Evolutionary conservation across 805 yeast species (phyloP), one percentile per base, ranked within the genome.

Genomic region (Ogataea methanolica): DNA sequence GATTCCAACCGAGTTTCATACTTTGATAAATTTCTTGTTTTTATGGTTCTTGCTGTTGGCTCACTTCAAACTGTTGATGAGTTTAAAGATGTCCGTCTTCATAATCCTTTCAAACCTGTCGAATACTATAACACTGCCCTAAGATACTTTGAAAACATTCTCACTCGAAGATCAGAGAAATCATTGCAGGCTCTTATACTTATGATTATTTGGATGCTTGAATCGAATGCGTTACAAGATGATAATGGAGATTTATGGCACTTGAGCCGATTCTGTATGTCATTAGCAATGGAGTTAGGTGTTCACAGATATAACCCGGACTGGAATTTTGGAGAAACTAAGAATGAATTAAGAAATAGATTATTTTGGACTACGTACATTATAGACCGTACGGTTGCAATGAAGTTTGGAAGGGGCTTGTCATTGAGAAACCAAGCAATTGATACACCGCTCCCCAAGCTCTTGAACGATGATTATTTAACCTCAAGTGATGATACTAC

Each of bases 231-330:
- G 8, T 34, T 58, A 11, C 48, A 52, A 23, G 62, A 59, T 41
- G 61, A 58, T 43, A 54, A 53, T 37, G 63, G 63, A 1, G 63
- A 59, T 39, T 42, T 59, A 31, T 59, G 63, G 63, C 56, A 58
- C 39, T 37, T 59, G 42, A 49, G 58, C 21, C 48, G 62, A 33
- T 59, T 53, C 41, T 50, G 56, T 31, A 56, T 59, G 61, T 58
- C 63, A 3, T 44, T 59, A 5, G 63, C 63, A 5, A 58, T 58
- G 63, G 63, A 59, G 39, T 44, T 59, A 38, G 63, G 63, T 11
- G 54, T 55, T 9, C 63, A 59, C 43, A 43, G 63, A 23, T 59
- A 42, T 42, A 58, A 58, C 36, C 61, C 63, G 12, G 54, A 52
- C 19, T 59, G 63, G 62, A 51, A 54, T 44, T 58, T 59, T 47